phyloP scores from a whole-genome alignment of 78 protist genomes.

The Dictyostelium brefeldianum region DNA sequence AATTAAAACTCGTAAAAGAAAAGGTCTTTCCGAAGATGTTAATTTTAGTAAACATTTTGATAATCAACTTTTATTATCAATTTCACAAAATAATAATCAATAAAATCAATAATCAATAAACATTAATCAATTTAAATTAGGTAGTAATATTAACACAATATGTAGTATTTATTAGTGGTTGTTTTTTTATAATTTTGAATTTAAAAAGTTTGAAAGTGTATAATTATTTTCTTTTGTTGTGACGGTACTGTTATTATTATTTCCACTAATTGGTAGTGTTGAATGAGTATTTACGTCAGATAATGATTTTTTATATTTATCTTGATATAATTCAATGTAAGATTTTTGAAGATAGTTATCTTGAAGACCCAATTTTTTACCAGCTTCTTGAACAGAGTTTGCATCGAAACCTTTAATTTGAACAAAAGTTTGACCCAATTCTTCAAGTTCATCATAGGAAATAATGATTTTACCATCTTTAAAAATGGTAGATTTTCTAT shows the following conservation, averaged over 20 bases:
- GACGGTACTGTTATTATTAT: background rate
- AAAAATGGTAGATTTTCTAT: constrained; percentile 69
- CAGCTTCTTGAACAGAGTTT: constrained; percentile 71
- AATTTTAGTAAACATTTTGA: constrained; percentile 69
- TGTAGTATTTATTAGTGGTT: background rate
- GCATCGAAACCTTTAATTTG: constrained; percentile 81
- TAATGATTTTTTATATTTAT: constrained; percentile 61
- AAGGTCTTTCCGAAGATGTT: constrained; percentile 93
- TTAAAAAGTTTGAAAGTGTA: constrained; percentile 11
- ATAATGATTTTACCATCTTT: constrained; percentile 80
- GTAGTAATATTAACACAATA: too few relatives aligned
- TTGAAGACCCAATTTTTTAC: constrained; percentile 66
- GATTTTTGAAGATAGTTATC: constrained; percentile 67
- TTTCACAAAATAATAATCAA: constrained; percentile 29
- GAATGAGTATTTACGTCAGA: background rate
- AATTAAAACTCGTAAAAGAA: constrained; percentile 99
- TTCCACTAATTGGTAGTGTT: background rate
- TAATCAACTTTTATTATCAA: constrained; percentile 39
- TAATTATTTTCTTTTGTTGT: background rate
- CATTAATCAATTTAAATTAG: too few relatives aligned
- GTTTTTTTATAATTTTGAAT: constrained; percentile 28
- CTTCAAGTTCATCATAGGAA: constrained; percentile 66
- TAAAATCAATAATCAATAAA: background rate
- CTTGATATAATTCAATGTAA: constrained; percentile 76
- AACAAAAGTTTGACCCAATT: constrained; percentile 73